These are phyloP conservation scores for Fraxinus xanthoxyloides DNA, from an alignment of 305 asterid species.

Conservation along the genomic window DNA sequence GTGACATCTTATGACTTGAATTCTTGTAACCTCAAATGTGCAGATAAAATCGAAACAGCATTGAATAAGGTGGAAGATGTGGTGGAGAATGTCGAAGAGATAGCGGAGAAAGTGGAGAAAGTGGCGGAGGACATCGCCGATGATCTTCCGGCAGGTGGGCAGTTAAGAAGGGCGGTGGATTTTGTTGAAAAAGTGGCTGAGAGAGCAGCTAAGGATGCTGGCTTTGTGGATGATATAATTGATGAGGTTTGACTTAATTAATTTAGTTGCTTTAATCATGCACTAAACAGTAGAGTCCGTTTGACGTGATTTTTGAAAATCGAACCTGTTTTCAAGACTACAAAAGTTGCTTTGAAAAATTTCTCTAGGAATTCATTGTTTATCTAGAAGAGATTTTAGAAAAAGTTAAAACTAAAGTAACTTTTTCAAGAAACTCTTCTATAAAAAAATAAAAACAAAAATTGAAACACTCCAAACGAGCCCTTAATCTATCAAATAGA, in stretches of 20 bases:
- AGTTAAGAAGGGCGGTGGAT: conserved; percentile 17
- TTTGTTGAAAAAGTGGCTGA: conserved; percentile 35
- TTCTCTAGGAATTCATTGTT: neutral
- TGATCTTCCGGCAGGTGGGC: conserved; percentile 29
- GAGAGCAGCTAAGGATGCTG: conserved; percentile 29
- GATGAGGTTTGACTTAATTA: conserved; percentile 37
- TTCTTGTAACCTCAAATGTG: neutral
- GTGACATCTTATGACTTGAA: neutral
- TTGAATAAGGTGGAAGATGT: conserved; percentile 28
- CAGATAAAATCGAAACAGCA: conserved; percentile 25
- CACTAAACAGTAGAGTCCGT: neutral
- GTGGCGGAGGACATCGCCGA: conserved; percentile 35
- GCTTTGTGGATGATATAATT: conserved; percentile 26
- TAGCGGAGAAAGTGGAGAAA: conserved; percentile 37
- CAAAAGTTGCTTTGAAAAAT: neutral
- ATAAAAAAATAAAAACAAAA: no score
- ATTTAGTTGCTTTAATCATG: neutral
- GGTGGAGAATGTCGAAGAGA: conserved; percentile 29
- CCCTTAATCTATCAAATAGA: neutral
- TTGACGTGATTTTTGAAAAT: neutral
- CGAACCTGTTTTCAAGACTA: neutral
- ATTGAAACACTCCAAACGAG: neutral
- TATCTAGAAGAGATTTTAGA: no score
- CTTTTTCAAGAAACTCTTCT: neutral
- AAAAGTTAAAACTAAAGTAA: no score